Conservation (phyloP, 768 basidiomycete species). For the Leccinum subtestaceum region DNA sequence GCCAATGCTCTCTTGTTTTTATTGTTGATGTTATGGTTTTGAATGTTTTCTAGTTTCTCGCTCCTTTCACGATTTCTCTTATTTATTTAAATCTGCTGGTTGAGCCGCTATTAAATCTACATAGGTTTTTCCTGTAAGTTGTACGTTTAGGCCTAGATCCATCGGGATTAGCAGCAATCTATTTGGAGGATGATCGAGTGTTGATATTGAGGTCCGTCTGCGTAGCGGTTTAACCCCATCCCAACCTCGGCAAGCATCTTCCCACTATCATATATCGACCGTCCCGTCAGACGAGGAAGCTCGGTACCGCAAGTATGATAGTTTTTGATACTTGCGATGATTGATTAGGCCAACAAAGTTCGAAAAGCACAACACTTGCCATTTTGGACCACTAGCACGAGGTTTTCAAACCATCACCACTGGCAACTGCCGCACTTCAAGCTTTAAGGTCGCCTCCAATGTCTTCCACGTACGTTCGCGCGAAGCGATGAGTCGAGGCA, state of each 20-base stretch:
- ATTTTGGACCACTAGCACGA: constrained; percentile 4
- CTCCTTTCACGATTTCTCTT: background rate
- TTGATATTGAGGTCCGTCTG: background rate
- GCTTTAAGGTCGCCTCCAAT: constrained; percentile 8
- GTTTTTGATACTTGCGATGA: background rate
- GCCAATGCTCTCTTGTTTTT: constrained; percentile 14
- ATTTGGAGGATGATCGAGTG: background rate
- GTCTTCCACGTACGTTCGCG: constrained; percentile 26
- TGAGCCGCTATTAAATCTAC: constrained; percentile 7
- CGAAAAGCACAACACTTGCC: background rate
- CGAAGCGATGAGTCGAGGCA: background rate
- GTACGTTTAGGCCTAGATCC: constrained; percentile 1
- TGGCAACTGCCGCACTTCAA: background rate
- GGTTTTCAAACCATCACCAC: background rate
- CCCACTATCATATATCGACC: background rate
- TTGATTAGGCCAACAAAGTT: background rate
- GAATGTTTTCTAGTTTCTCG: constrained; percentile 1
- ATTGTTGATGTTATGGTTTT: constrained; percentile 5
- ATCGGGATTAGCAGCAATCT: background rate
- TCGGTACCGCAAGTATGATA: background rate
- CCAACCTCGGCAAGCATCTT: background rate
- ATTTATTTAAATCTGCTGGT: constrained; percentile 10
- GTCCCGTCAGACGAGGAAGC: background rate
- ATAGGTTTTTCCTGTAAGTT: background rate
- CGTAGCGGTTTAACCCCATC: background rate